Percentiles rank a stretch among this genome's conserved stretches.
Evolutionary conservation across 1,284 basidiomycete genomes (phyloP).

Genomic region (Apiotrichum brassicae): DNA sequence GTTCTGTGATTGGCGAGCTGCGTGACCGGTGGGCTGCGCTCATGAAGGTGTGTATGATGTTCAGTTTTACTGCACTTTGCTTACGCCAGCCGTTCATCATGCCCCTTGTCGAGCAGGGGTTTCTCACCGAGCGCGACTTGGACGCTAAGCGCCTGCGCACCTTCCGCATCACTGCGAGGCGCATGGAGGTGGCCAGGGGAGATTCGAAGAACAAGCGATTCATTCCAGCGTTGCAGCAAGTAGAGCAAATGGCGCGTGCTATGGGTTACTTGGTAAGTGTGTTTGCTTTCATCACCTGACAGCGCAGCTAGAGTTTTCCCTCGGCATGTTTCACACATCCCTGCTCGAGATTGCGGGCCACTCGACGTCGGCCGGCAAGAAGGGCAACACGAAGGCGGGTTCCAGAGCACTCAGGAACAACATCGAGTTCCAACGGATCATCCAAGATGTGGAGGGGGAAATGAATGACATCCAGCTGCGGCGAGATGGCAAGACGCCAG

Average conservation of each 20-base stretch:
- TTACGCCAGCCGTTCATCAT: constrained; percentile 33
- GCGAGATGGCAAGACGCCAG: constrained; percentile 43
- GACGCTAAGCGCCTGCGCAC: constrained; percentile 37
- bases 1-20: constrained; percentile 41
- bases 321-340: constrained; percentile 65
- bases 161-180: constrained; percentile 34
- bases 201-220: too few relatives aligned
- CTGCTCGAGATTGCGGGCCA: constrained; percentile 49
- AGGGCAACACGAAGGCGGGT: constrained; percentile 27
- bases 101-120: constrained; percentile 34
- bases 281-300: background rate
- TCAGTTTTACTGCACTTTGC: too few relatives aligned
- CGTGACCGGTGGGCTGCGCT: constrained; percentile 51
- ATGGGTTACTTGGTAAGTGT: constrained; percentile 70
- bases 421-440: constrained; percentile 42
- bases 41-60: constrained; percentile 67
- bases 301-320: constrained; percentile 68
- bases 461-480: constrained; percentile 34
- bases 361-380: constrained; percentile 37
- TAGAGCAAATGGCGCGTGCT: constrained; percentile 58
- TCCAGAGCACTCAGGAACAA: constrained; percentile 33
- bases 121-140: constrained; percentile 37
- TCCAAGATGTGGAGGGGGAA: constrained; percentile 40
- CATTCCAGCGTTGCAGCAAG: too few relatives aligned
- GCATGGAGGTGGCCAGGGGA: constrained; percentile 32